Percentiles rank a stretch among this genome's conserved stretches.
Conservation (phyloP, 2,329 filamentous ascomycete species). For the Rhynchosporium graminicola region DNA sequence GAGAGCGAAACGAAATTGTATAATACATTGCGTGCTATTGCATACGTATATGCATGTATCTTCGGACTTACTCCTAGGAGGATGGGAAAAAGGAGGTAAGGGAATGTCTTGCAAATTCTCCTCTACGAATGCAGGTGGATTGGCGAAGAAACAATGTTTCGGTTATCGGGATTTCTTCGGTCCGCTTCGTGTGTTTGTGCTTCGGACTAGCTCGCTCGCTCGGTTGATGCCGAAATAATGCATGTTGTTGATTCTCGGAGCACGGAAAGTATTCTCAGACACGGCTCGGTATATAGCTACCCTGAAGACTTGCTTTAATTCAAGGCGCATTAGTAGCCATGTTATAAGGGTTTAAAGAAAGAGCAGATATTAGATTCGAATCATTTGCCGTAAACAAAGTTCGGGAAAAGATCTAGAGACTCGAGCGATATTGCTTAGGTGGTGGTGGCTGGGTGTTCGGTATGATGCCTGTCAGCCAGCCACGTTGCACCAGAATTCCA, state of each 20-base stretch:
- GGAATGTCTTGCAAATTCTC: conserved; percentile 3
- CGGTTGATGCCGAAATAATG: not conserved
- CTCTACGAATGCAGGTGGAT: not conserved
- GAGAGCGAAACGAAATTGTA: not conserved
- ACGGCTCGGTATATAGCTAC: not conserved
- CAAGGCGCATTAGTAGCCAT: not conserved
- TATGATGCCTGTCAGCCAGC: not conserved
- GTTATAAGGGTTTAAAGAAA: too few relatives aligned
- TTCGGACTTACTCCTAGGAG: not conserved
- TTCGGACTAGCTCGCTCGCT: not conserved
- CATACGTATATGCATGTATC: conserved; percentile 6
- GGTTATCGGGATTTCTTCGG: too few relatives aligned
- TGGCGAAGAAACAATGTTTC: not conserved
- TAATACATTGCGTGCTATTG: conserved; percentile 16
- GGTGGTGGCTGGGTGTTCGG: too few relatives aligned
- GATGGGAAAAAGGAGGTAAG: conserved; percentile 6
- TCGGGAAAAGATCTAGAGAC: too few relatives aligned
- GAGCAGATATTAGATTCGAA: too few relatives aligned
- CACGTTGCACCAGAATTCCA: not conserved
- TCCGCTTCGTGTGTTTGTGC: not conserved
- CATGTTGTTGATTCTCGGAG: not conserved
- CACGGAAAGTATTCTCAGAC: not conserved
- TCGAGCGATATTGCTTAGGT: too few relatives aligned
- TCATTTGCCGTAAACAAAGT: too few relatives aligned
- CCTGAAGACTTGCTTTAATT: not conserved